phyloP scores from a whole-genome alignment of 371 early-diverging fungal species.

The Syncephalis plumigaleata region DNA sequence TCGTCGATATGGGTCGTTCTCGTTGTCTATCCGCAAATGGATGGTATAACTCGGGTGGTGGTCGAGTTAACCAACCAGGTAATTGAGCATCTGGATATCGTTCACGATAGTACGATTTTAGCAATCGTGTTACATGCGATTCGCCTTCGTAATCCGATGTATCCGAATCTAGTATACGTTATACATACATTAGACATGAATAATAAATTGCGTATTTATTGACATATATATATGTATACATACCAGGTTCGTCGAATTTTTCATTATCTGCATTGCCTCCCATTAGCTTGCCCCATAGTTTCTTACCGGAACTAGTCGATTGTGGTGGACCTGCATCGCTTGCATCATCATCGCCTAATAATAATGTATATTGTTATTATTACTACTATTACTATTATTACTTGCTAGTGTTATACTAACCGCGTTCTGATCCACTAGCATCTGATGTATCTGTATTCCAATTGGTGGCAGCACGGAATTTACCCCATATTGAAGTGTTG shows the following conservation, averaged over 20 bases:
- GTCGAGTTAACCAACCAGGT: conserved; percentile 7
- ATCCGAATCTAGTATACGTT: conserved; percentile 25
- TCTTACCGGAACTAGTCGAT: too few relatives aligned
- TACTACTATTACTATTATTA: too few relatives aligned
- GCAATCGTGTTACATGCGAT: conserved; percentile 26
- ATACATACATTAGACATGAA: not conserved
- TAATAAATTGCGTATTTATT: not conserved
- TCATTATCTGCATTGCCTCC: too few relatives aligned
- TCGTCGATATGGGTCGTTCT: too few relatives aligned
- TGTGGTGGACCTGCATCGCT: too few relatives aligned
- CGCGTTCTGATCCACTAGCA: too few relatives aligned
- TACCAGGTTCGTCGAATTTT: not conserved
- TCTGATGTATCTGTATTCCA: conserved; percentile 1
- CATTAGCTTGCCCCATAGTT: too few relatives aligned
- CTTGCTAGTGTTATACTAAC: too few relatives aligned
- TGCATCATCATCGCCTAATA: too few relatives aligned
- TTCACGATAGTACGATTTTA: conserved; percentile 27
- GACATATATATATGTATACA: not conserved
- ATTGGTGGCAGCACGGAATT: conserved; percentile 3
- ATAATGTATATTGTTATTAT: too few relatives aligned
- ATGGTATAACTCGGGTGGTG: not conserved
- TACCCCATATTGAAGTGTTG: conserved; percentile 2
- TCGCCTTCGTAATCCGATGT: conserved; percentile 36
- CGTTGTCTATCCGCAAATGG: too few relatives aligned
- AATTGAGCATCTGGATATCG: conserved; percentile 10